A percentile compares a stretch with the other conserved stretches of the same genome.
Conservation (phyloP, 345 rosid species). For the Hypericum perforatum region DNA sequence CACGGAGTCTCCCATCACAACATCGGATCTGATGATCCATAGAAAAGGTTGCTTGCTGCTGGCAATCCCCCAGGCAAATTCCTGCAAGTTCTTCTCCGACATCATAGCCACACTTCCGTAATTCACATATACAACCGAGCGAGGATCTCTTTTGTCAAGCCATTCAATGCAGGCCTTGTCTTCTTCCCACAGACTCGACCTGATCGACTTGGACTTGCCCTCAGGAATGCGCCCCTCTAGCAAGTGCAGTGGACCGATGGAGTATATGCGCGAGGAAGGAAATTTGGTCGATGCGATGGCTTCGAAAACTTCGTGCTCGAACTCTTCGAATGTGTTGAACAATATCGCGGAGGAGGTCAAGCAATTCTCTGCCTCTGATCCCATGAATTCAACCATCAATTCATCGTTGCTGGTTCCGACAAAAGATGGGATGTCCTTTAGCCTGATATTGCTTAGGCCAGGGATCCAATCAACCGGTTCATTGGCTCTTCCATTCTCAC, state of each 20-base stretch:
- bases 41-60: background rate
- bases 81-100: constrained; percentile 6
- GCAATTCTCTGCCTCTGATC: constrained; percentile 15
- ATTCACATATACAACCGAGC: constrained; percentile 24
- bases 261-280: constrained; percentile 13
- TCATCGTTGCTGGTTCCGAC: constrained; percentile 26
- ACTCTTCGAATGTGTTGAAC: constrained; percentile 34
- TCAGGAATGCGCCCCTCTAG: constrained; percentile 15
- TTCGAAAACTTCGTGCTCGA: constrained; percentile 24
- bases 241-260: constrained; percentile 29
- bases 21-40: constrained; percentile 1
- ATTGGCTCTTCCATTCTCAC: constrained; percentile 20
- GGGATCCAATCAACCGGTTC: constrained; percentile 31
- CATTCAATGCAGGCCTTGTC: constrained; percentile 19
- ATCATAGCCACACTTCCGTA: constrained; percentile 25
- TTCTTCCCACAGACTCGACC: constrained; percentile 26
- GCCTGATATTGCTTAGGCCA: constrained; percentile 22
- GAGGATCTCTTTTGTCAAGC: constrained; percentile 15
- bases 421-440: constrained; percentile 31
- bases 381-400: constrained; percentile 13
- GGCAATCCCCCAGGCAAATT: constrained; percentile 9
- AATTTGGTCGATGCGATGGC: constrained; percentile 13
- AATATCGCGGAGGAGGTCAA: constrained; percentile 24
- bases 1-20: background rate
- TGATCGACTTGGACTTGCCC: constrained; percentile 9